Evolutionary conservation across 1,284 basidiomycete genomes (phyloP).

Genomic region (Leucoagaricus sp.): DNA sequence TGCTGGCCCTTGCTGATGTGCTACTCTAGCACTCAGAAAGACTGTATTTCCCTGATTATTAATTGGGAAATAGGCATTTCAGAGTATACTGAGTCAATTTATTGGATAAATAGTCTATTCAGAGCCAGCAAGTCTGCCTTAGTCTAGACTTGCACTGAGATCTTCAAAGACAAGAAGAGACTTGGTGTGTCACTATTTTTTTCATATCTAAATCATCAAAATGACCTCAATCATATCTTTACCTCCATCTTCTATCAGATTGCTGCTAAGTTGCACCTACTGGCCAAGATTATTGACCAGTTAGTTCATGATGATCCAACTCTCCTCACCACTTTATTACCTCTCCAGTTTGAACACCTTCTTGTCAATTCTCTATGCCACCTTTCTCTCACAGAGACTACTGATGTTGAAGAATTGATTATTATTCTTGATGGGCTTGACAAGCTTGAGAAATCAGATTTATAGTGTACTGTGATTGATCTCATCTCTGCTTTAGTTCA

Average conservation of each 20-base stretch:
- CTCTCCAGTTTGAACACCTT: constrained; percentile 16
- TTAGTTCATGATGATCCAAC: constrained; percentile 11
- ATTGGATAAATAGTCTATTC: constrained; percentile 3
- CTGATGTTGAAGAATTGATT: neutral
- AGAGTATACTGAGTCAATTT: neutral
- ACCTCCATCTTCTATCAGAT: constrained; percentile 22
- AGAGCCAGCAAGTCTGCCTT: constrained; percentile 22
- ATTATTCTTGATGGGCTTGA: constrained; percentile 23
- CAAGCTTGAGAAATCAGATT: constrained; percentile 13
- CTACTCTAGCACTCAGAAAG: neutral
- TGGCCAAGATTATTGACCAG: neutral
- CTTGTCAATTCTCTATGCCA: constrained; percentile 15
- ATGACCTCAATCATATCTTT: neutral
- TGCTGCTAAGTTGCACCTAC: neutral
- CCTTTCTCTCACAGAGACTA: neutral
- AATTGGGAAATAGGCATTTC: neutral
- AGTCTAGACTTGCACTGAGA: constrained; percentile 21
- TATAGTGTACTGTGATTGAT: constrained; percentile 14
- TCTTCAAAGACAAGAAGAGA: neutral
- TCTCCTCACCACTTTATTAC: constrained; percentile 14
- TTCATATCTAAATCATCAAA: constrained; percentile 1
- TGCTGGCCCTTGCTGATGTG: neutral
- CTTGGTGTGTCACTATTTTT: constrained; percentile 23
- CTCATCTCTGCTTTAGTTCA: constrained; percentile 2
- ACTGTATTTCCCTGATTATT: neutral